Percentiles rank a stretch among this genome's conserved stretches.
Conservation (phyloP, 2,329 filamentous ascomycete species). For the Sclerotinia nivalis region DNA sequence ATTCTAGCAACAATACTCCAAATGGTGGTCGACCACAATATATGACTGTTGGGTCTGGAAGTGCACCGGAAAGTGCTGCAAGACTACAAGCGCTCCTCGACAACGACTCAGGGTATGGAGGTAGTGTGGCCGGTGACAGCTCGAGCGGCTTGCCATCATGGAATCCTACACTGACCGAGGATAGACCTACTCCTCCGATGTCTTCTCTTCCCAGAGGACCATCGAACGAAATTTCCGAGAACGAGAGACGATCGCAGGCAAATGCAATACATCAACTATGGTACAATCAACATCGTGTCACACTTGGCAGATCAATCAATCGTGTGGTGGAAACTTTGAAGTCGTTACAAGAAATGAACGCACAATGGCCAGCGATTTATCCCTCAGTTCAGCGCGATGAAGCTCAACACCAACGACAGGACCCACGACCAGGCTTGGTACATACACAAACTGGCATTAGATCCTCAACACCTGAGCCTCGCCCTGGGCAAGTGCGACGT, state of each 20-base stretch:
- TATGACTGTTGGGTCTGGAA: conserved; percentile 85
- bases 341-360: conserved; percentile 83
- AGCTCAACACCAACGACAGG: conserved; percentile 46
- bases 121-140: conserved; percentile 69
- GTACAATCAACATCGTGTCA: conserved; percentile 89
- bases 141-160: conserved; percentile 46
- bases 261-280: conserved; percentile 89
- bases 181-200: conserved; percentile 48
- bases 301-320: conserved; percentile 84
- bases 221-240: conserved; percentile 49
- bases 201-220: conserved; percentile 39
- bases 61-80: conserved; percentile 77
- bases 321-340: conserved; percentile 81
- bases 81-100: conserved; percentile 80
- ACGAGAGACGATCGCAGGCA: conserved; percentile 68
- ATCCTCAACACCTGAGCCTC: conserved; percentile 40
- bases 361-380: conserved; percentile 92
- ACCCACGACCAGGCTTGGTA: conserved; percentile 60
- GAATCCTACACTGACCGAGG: conserved; percentile 50
- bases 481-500: conserved; percentile 60
- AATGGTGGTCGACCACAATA: conserved; percentile 58
- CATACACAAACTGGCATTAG: conserved; percentile 61
- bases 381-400: conserved; percentile 74
- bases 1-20: conserved; percentile 13
- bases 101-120: conserved; percentile 88